A percentile compares a stretch with the other conserved stretches of the same genome.
Conservation (phyloP, 257 asterid genomes). For the Voacanga thouarsii region DNA sequence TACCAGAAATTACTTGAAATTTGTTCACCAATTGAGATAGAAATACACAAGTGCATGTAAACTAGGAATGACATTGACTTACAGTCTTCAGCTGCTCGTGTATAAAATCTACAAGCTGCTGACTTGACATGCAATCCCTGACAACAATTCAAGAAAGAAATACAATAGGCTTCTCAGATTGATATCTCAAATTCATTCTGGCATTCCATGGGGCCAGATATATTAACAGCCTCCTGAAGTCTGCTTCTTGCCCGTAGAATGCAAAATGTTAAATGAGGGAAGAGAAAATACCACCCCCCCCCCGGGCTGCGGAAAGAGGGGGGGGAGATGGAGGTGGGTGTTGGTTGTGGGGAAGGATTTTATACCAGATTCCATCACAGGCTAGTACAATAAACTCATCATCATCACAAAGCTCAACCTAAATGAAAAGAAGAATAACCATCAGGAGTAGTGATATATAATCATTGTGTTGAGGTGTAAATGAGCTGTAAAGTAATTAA, state of each 20-base stretch:
- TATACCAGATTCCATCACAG: slow-evolving; percentile 97
- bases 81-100: slow-evolving; percentile 81
- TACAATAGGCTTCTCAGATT: not conserved
- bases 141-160: slow-evolving; percentile 4
- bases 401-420: slow-evolving; percentile 89
- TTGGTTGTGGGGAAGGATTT: not conserved
- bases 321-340: too few relatives aligned
- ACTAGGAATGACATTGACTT: slow-evolving; percentile 22
- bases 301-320: too few relatives aligned
- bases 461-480: too few relatives aligned
- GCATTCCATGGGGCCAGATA: not conserved
- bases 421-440: slow-evolving; percentile 20
- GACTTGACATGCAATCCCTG: slow-evolving; percentile 99
- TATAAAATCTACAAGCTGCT: slow-evolving; percentile 83
- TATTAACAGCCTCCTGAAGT: not conserved
- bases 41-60: not conserved
- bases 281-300: too few relatives aligned
- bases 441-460: not conserved
- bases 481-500: too few relatives aligned
- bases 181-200: not conserved
- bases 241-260: not conserved
- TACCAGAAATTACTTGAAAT: not conserved
- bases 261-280: not conserved
- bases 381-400: slow-evolving; percentile 93
- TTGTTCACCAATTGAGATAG: not conserved